Evolutionary conservation across 2,329 filamentous ascomycete species (phyloP), one percentile per base, ranked within the genome.

Genomic region (Pseudogymnoascus sp.): DNA sequence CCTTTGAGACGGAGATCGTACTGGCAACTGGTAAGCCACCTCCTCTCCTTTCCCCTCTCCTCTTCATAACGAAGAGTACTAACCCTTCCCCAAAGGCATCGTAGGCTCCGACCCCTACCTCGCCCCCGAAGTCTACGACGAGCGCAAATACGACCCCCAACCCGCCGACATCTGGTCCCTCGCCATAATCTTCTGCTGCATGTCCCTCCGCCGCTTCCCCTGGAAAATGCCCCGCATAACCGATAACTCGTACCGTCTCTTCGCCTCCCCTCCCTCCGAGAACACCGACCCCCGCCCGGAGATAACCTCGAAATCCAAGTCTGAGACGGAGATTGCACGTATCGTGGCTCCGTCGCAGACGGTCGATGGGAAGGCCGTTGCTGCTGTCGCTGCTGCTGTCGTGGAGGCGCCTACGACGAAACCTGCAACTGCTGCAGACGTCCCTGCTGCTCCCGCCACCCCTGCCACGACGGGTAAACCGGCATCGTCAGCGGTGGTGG

Each of bases 121-220:
- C 48, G 95, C 95, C 0, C 95, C 95, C 0, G 95, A 99, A 76
- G 95, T 99, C 0, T 98, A 98, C 72, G 93, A 97, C 68, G 86
- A 93, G 67, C 87, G 89, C 68, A 93, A 92, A 73, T 99, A 99
- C 75, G 93, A 99, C 72, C 92, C 95, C 0, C 90, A 93, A 67
- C 91, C 92, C 6, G 91, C 93, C 1, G 95, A 99, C 77, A 92
- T 99, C 65, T 99, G 95, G 95, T 99, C 95, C 10, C 81, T 99
- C 65, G 95, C 93, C 16, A 99, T 99, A 70, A 98, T 99, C 63
- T 99, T 93, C 78, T 98, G 95, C 77, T 99, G 95, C 80, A 99
- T 99, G 95, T 95, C 92, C 4, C 81, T 99, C 45, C 85, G 95
- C 21, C 83, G 95, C 37, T 99, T 99, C 73, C 95, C 95, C 0